Base-by-base conservation (phyloP, 2,329 filamentous ascomycete genomes). In the Cladophialophora exuberans region DNA sequence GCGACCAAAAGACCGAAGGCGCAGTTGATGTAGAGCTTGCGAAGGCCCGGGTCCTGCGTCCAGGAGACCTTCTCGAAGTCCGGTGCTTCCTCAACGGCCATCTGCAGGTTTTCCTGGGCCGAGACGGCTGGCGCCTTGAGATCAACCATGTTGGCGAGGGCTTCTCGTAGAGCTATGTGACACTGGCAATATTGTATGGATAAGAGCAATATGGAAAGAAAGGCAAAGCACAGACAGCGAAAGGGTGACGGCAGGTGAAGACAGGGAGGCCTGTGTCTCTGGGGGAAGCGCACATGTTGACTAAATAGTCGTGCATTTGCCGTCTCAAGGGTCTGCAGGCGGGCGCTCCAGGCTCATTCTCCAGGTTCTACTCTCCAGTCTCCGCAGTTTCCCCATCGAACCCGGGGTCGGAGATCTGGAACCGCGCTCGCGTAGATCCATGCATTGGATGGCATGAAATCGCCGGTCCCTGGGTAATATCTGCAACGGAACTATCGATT, bases 21-120 rank as follows among this genome's bases (percentile, higher is more conserved):
- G 67, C 82, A 80, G 54, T 85, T 72, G 55, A 84, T 76, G 65
- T 84, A 84, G 13, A 85, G 75, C 65, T 75, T 79, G 46, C 82
- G 73, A 44, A 84, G 69, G 65, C 82, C 78, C 30, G 79, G 79
- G 57, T 84, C 79, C 63, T 70, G 73, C 56, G 72, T 77, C 82
- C 82, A 85, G 52, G 69, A 76, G 13, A 84, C 82, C 57, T 74
- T 74, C 64, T 82, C 77, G 63, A 83, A 81, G 22, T 72, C 69
- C 20, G 80, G 79, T 4, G 73, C 72, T 54, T 78, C 75, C 44
- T 68, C 70, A 44, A 73, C 71, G 30, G 75, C 73, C 11, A 28
- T 15, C 46, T 54, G 42, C 47, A 35, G 54, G 30, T 28, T 45
- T 36, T 53, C 50, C 22, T 52, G 35, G 25, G 49, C 53, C 3